phyloP scores from a whole-genome alignment of 495 filamentous ascomycete species.

The Aspergillus taichungensis region DNA sequence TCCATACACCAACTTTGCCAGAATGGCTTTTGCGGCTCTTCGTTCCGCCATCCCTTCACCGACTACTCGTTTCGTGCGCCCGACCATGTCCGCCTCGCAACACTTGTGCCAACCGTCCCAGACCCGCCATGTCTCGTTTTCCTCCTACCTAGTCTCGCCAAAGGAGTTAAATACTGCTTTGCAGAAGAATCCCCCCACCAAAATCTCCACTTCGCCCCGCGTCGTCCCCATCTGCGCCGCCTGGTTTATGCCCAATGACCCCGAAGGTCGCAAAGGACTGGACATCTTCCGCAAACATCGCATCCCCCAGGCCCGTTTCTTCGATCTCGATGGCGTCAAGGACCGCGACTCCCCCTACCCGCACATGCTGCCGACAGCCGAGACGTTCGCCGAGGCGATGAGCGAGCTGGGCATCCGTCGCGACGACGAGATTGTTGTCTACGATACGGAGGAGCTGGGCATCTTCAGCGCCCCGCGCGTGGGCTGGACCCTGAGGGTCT shows the following conservation, averaged over 20 bases:
- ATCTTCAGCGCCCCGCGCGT: slow-evolving; percentile 92
- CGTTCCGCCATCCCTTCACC: slow-evolving; percentile 23
- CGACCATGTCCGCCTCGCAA: slow-evolving; percentile 23
- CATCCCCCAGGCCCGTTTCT: slow-evolving; percentile 88
- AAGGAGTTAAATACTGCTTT: slow-evolving; percentile 71
- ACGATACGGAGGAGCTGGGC: slow-evolving; percentile 78
- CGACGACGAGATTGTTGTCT: slow-evolving; percentile 87
- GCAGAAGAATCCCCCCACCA: slow-evolving; percentile 61
- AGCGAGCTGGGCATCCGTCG: slow-evolving; percentile 70
- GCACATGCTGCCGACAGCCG: slow-evolving; percentile 85
- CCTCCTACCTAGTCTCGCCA: slow-evolving; percentile 78
- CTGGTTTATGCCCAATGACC: slow-evolving; percentile 94
- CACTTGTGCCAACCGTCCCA: slow-evolving; percentile 19
- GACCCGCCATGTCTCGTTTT: slow-evolving; percentile 46
- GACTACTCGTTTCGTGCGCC: slow-evolving; percentile 19
- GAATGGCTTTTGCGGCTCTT: slow-evolving; percentile 31
- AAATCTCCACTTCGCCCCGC: slow-evolving; percentile 67
- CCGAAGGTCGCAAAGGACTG: slow-evolving; percentile 61
- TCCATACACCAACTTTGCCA: slow-evolving; percentile 9
- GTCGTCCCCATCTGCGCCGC: slow-evolving; percentile 83
- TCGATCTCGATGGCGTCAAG: slow-evolving; percentile 85
- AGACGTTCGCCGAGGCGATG: slow-evolving; percentile 82
- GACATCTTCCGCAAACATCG: slow-evolving; percentile 66
- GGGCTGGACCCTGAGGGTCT: slow-evolving; percentile 83
- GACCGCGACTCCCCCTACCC: slow-evolving; percentile 84